Evolutionary conservation across 306 rosid genomes (phyloP), one percentile per base, ranked within the genome.

Genomic region (Senna siamea): DNA sequence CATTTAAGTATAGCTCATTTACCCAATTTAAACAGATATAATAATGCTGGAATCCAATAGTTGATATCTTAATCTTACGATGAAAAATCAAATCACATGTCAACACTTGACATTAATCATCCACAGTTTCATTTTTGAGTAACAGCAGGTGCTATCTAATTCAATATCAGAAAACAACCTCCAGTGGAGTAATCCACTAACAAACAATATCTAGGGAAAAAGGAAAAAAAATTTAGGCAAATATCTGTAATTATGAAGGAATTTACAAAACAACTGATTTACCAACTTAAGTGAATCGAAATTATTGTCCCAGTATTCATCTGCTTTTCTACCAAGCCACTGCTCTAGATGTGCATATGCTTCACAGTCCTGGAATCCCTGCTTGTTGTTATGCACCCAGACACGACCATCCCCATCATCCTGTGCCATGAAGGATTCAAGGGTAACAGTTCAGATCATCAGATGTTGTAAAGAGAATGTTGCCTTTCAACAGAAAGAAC

Each of bases 361-460:
- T 67, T 84, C 87, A 74, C 70, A 84, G 73, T 87, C 91, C 72
- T 87, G 91, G 63, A 87, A 87, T 61, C 91, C 91, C 80, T 84
- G 86, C 76, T 84, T 87, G 85, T 84, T 84, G 60, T 81, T 87
- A 77, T 73, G 91, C 81, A 87, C 88, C 91, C 86, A 83, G 44
- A 81, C 85, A 77, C 53, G 62, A 14, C 83, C 91, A 73, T 74
- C 72, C 11, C 6, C 58, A 62, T 64, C 85, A 79, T 84, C 75
- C 91, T 84, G 57, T 34, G 50, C 18, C 68, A 81, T 65, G 34
- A 69, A 69, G 55, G 50, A 53, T 59, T 2, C 15, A 66, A 63
- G 15, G 5, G 53, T 14, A 76, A 32, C 48, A 63, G 23, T 38
- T 72, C 67, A 26, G 3, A 26, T 26, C 30, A 26, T 26, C 30